A percentile compares a stretch with the other conserved stretches of the same genome.
phyloP scores from a whole-genome alignment of 768 basidiomycete genomes.

The Peribolospora kevripleyi region DNA sequence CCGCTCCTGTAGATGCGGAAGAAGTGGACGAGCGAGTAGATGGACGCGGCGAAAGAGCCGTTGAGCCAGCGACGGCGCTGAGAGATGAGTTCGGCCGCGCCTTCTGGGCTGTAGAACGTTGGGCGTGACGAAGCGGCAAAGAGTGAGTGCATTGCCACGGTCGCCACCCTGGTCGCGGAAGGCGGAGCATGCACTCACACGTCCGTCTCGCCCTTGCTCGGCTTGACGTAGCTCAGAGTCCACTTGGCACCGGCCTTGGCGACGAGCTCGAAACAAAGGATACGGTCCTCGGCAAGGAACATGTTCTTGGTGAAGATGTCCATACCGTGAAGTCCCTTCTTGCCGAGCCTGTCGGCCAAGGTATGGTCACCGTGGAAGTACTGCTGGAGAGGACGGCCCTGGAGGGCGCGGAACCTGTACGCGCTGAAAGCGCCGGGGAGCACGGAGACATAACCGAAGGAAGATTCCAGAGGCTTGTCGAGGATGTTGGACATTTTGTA shows the following conservation, averaged over 20 bases:
- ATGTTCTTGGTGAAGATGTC: slow-evolving; percentile 87
- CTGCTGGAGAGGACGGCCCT: slow-evolving; percentile 43
- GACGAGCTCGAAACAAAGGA: slow-evolving; percentile 87
- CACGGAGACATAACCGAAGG: slow-evolving; percentile 60
- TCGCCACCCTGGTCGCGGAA: slow-evolving; percentile 9
- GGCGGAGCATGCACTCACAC: slow-evolving; percentile 21
- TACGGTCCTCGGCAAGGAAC: slow-evolving; percentile 29
- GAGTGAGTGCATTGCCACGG: background rate
- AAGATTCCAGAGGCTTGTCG: slow-evolving; percentile 82
- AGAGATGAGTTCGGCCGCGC: slow-evolving; percentile 72
- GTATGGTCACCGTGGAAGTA: slow-evolving; percentile 35
- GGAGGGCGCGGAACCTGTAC: slow-evolving; percentile 78
- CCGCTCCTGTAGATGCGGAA: slow-evolving; percentile 38
- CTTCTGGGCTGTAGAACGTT: slow-evolving; percentile 25
- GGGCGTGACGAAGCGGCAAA: background rate
- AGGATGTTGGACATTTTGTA: slow-evolving; percentile 96
- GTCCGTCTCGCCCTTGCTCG: slow-evolving; percentile 85
- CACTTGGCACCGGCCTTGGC: slow-evolving; percentile 56
- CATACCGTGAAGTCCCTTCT: slow-evolving; percentile 90
- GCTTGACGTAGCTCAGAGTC: slow-evolving; percentile 82
- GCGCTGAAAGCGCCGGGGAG: slow-evolving; percentile 92
- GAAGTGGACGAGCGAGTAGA: slow-evolving; percentile 77
- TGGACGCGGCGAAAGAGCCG: slow-evolving; percentile 40
- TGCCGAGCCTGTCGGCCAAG: slow-evolving; percentile 68
- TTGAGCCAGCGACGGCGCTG: slow-evolving; percentile 93